Evolutionary conservation across 495 filamentous ascomycete genomes (phyloP), one percentile per base, ranked within the genome.

Genomic region (Podospora appendiculata): DNA sequence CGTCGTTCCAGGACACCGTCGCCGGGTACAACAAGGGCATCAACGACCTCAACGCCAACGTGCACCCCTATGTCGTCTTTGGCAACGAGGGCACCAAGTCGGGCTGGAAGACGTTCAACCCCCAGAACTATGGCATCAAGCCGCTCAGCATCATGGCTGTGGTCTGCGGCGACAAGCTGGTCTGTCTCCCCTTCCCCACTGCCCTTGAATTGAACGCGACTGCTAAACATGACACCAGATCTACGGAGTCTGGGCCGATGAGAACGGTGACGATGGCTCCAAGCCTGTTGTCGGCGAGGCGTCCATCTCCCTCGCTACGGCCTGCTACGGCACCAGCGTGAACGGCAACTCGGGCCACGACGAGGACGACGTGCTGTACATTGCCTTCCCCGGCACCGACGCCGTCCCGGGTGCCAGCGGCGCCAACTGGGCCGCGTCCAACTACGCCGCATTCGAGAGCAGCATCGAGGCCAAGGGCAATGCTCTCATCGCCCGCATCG

Each of bases 201-300:
- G n/a, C 8, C 16, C 18, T 13, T 32, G 8, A 14, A 16, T 3
- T 3, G 41, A 13, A 13, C 3, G 44, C 19, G 13, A 11, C 13
- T 8, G 12, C n/a, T 13, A 25, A 48, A 3, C 13, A n/a, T 11
- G 6, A 11, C 25, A 3, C 25, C n/a, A 81, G 79, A 65, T 80
- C 41, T 86, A 85, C 55, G 82, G 79, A n/a, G 64, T 87, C 48
- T 85, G 80, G 84, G 84, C 80, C 13, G 83, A 87, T 59, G 73
- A 69, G 5, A 87, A 86, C 54, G 83, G 79, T 32, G 75, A 63
- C 19, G 70, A 73, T 41, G 72, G 69, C 32, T 44, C 65, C 55
- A 62, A 68, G 46, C 65, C 72, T 32, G 57, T 74, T 0, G 78
- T 80, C 0, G 79, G 82, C 13, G 80, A 86, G 53, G 76, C 78